Percentiles rank a stretch among this genome's conserved stretches.
These are phyloP conservation scores for Suillus subalutaceus DNA, from an alignment of 768 basidiomycete genomes.

Conservation along the genomic window DNA sequence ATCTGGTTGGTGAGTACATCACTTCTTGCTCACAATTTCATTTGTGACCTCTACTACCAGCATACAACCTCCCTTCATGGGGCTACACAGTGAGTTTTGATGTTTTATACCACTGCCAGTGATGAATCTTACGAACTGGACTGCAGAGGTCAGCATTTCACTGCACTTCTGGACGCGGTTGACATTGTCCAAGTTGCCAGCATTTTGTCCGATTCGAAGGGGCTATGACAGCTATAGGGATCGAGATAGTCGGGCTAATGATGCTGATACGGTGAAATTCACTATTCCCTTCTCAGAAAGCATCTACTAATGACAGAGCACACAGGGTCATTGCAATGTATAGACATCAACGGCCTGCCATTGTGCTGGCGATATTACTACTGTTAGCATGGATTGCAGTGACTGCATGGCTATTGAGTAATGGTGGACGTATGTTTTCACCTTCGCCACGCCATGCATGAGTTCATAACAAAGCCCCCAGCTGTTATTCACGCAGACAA, in stretches of 20 bases:
- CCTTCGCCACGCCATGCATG: not conserved
- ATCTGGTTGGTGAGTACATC: conserved; percentile 39
- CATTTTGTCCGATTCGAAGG: conserved; percentile 58
- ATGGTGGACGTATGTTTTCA: conserved; percentile 47
- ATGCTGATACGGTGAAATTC: conserved; percentile 45
- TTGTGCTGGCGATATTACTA: conserved; percentile 26
- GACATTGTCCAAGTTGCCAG: conserved; percentile 36
- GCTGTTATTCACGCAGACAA: conserved; percentile 17
- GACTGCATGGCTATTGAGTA: conserved; percentile 56
- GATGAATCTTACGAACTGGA: conserved; percentile 11
- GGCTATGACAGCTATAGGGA: conserved; percentile 44
- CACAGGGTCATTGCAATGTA: conserved; percentile 25
- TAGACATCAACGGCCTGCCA: not conserved
- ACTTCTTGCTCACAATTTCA: not conserved
- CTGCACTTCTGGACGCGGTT: not conserved
- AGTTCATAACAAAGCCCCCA: not conserved
- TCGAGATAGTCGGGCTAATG: conserved; percentile 42
- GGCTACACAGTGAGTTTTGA: not conserved
- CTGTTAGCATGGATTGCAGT: conserved; percentile 47
- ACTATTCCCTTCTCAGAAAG: not conserved
- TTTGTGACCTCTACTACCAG: conserved; percentile 10
- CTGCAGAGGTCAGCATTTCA: not conserved
- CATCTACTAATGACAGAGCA: not conserved
- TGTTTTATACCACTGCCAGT: not conserved
- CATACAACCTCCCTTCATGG: conserved; percentile 22